phyloP scores from a whole-genome alignment of 352 stramenopile species.

The Pythium brachiatum region DNA sequence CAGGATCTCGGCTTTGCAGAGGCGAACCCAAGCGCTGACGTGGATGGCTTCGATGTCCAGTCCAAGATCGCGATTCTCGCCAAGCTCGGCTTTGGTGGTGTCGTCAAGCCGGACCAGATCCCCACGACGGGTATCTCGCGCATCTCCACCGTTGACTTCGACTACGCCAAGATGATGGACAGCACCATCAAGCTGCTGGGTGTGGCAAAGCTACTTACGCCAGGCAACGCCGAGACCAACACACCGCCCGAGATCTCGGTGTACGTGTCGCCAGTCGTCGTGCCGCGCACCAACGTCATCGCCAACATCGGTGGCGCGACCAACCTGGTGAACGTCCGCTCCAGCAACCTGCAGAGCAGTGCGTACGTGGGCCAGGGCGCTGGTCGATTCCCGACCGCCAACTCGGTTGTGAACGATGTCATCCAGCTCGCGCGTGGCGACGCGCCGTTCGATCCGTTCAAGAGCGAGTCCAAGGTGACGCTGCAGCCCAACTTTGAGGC shows the following conservation, averaged over 20 bases:
- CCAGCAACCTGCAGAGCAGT: slow-evolving; percentile 87
- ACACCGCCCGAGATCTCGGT: slow-evolving; percentile 84
- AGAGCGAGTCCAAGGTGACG: slow-evolving; percentile 44
- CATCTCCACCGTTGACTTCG: slow-evolving; percentile 92
- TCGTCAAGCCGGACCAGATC: slow-evolving; percentile 87
- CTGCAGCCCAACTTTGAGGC: slow-evolving; percentile 91
- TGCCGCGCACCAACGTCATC: slow-evolving; percentile 89
- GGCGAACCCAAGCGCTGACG: slow-evolving; percentile 94
- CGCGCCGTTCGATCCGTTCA: slow-evolving; percentile 84
- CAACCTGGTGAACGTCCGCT: slow-evolving; percentile 92
- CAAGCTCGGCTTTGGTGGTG: slow-evolving; percentile 92
- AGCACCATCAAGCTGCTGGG: slow-evolving; percentile 97
- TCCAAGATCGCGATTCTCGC: slow-evolving; percentile 96
- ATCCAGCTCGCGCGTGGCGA: slow-evolving; percentile 89
- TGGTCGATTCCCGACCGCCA: slow-evolving; percentile 94
- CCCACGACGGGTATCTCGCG: slow-evolving; percentile 93
- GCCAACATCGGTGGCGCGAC: slow-evolving; percentile 83
- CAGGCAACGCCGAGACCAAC: slow-evolving; percentile 66
- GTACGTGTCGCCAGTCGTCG: slow-evolving; percentile 93
- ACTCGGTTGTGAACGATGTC: slow-evolving; percentile 96
- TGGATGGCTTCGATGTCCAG: slow-evolving; percentile 95
- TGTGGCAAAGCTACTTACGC: slow-evolving; percentile 75
- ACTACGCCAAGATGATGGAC: slow-evolving; percentile 94
- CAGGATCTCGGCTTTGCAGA: slow-evolving; percentile 92
- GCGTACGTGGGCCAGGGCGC: slow-evolving; percentile 92